Percentiles rank a stretch among this genome's conserved stretches.
phyloP scores from a whole-genome alignment of 768 basidiomycete genomes.

The Boletus edulis region DNA sequence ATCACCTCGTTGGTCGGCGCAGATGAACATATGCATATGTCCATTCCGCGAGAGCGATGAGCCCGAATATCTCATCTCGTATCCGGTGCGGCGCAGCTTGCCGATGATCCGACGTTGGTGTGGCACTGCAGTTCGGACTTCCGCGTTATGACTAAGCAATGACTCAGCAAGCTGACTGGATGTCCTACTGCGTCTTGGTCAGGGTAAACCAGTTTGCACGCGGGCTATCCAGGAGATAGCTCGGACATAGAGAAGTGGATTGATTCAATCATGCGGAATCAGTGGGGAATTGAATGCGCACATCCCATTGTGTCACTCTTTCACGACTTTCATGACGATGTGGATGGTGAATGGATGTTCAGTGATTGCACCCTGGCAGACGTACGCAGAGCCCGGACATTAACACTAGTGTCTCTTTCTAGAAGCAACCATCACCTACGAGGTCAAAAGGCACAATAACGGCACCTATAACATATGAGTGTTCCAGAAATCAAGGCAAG shows the following conservation, averaged over 20 bases:
- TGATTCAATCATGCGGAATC: slow-evolving; percentile 6
- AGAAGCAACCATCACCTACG: slow-evolving; percentile 41
- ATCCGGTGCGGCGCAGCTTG: not conserved
- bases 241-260: slow-evolving; percentile 47
- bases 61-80: slow-evolving; percentile 58
- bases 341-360: slow-evolving; percentile 9
- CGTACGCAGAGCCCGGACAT: slow-evolving; percentile 40
- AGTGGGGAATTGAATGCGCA: slow-evolving; percentile 29
- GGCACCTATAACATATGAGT: slow-evolving; percentile 46
- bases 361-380: slow-evolving; percentile 53
- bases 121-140: no score
- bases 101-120: no score
- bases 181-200: not conserved
- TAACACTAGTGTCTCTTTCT: slow-evolving; percentile 12
- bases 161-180: slow-evolving; percentile 1
- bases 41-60: slow-evolving; percentile 64
- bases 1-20: slow-evolving; percentile 46
- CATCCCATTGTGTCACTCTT: slow-evolving; percentile 71
- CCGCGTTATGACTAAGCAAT: slow-evolving; percentile 54
- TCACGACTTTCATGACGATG: slow-evolving; percentile 5
- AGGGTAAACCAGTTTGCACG: slow-evolving; percentile 32
- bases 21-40: slow-evolving; percentile 77
- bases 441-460: slow-evolving; percentile 74
- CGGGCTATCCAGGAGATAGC: slow-evolving; percentile 49
- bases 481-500: slow-evolving; percentile 8